A percentile compares a stretch with the other conserved stretches of the same genome.
Evolutionary conservation across 2,329 filamentous ascomycete species (phyloP).

Genomic region (Fusarium albidum): DNA sequence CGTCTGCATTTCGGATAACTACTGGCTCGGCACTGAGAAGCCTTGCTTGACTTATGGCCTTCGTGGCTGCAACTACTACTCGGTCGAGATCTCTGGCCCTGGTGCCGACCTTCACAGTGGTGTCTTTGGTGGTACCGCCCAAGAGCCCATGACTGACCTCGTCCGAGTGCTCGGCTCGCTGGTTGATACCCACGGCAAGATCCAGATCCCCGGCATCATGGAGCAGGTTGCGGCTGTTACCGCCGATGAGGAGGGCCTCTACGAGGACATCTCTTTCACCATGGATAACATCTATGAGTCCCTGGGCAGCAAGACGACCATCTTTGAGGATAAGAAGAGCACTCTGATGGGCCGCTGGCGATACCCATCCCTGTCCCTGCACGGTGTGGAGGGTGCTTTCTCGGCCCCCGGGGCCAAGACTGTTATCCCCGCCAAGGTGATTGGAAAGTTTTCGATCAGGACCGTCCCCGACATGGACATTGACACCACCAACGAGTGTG

Average conservation of each 20-base stretch:
- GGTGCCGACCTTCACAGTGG: conserved; percentile 95
- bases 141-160: conserved; percentile 98
- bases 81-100: conserved; percentile 87
- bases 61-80: conserved; percentile 98
- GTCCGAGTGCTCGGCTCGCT: conserved; percentile 82
- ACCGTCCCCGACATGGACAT: conserved; percentile 98
- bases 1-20: conserved; percentile 99
- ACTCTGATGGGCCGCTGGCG: conserved; percentile 98
- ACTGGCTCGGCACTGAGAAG: conserved; percentile 99
- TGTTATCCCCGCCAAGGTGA: conserved; percentile 97
- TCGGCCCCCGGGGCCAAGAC: conserved; percentile 95
- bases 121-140: conserved; percentile 94
- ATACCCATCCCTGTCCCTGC: conserved; percentile 90
- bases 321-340: conserved; percentile 86
- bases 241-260: conserved; percentile 86
- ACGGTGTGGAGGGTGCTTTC: conserved; percentile 96
- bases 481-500: conserved; percentile 83
- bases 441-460: conserved; percentile 97
- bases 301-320: conserved; percentile 86
- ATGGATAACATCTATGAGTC: conserved; percentile 97
- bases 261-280: conserved; percentile 89
- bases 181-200: conserved; percentile 91
- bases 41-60: conserved; percentile 97
- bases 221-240: conserved; percentile 92
- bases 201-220: conserved; percentile 90